Conservation (phyloP, 768 basidiomycete genomes). For the Lactarius quietus region DNA sequence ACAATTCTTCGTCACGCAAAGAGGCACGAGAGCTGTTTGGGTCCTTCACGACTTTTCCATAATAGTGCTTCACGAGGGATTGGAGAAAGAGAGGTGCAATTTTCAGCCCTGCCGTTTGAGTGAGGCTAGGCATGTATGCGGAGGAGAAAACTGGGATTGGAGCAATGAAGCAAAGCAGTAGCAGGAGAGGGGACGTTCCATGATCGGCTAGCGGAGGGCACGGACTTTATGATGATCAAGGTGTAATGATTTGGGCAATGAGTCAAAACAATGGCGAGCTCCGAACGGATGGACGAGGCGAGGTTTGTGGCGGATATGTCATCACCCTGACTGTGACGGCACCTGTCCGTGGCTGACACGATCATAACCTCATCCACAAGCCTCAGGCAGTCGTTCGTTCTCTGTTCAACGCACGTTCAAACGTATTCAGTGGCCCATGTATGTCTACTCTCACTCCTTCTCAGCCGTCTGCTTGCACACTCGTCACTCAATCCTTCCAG, state of each 20-base stretch:
- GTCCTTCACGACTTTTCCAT: slow-evolving; percentile 47
- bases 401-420: no score
- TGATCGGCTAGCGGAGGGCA: not conserved
- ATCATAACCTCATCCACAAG: no score
- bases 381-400: no score
- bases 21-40: not conserved
- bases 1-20: slow-evolving; percentile 65
- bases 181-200: not conserved
- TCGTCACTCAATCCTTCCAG: no score
- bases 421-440: no score
- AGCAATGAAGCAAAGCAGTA: not conserved
- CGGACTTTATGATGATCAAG: slow-evolving; percentile 2
- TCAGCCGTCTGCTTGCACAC: no score
- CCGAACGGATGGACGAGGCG: not conserved
- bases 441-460: no score
- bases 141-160: not conserved
- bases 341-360: no score
- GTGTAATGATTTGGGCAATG: no score
- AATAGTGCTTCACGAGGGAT: slow-evolving; percentile 79
- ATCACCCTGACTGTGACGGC: not conserved
- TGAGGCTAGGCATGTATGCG: slow-evolving; percentile 38
- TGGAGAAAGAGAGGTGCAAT: slow-evolving; percentile 67
- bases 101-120: slow-evolving; percentile 55
- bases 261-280: not conserved
- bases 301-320: slow-evolving; percentile 1